A percentile compares a stretch with the other conserved stretches of the same genome.
Conservation (phyloP, 1,284 basidiomycete species). For the Ceratobasidium sp. region DNA sequence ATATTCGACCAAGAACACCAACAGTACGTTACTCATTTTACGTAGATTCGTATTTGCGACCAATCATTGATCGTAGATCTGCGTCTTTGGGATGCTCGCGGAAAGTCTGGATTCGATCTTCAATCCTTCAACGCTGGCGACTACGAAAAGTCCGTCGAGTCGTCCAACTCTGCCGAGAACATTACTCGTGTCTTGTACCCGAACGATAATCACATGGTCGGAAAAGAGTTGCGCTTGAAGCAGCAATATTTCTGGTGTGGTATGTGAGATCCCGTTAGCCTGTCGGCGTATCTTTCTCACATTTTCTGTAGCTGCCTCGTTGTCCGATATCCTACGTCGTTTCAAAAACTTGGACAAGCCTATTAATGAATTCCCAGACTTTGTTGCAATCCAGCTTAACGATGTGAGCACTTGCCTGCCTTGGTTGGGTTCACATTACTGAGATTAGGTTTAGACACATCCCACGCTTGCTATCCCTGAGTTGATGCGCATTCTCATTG, state of each 20-base stretch:
- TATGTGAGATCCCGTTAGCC: conserved; percentile 43
- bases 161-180: conserved; percentile 85
- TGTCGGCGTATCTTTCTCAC: too few species aligned
- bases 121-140: conserved; percentile 93
- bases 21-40: background rate
- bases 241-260: conserved; percentile 90
- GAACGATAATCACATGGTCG: conserved; percentile 76
- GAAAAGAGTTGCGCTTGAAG: conserved; percentile 90
- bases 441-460: too few species aligned
- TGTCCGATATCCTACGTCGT: conserved; percentile 84
- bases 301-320: conserved; percentile 67
- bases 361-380: conserved; percentile 79
- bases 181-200: conserved; percentile 91
- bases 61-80: conserved; percentile 6
- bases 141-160: conserved; percentile 85
- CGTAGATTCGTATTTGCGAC: too few species aligned
- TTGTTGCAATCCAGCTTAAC: conserved; percentile 88
- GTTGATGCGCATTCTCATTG: conserved; percentile 83
- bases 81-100: conserved; percentile 82
- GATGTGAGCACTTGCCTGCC: conserved; percentile 60
- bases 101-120: conserved; percentile 90
- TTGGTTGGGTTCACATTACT: too few species aligned
- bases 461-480: conserved; percentile 94
- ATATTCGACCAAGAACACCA: conserved; percentile 46
- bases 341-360: conserved; percentile 81